Evolutionary conservation across 768 basidiomycete species (phyloP), one percentile per base, ranked within the genome.

Genomic region (Leccinum variicolor): DNA sequence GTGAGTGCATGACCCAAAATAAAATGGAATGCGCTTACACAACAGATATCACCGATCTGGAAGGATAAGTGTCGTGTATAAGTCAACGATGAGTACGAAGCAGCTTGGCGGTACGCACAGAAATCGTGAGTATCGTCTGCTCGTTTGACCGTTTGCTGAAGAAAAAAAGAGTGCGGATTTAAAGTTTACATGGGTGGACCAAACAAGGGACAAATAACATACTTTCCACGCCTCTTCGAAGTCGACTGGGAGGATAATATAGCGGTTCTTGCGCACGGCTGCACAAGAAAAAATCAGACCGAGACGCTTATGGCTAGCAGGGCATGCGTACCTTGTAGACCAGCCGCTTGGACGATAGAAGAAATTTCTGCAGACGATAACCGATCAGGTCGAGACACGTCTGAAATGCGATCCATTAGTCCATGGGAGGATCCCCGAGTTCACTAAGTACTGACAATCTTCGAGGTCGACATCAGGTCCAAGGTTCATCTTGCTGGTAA

Each of bases 211-310:
- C 69, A 86, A 87, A 85, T 62, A 81, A 84, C 91, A 68, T 64
- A 96, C 94, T 83, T 98, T 98, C 95, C 95, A 99, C 70, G 94
- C 94, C 74, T 98, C 96, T 72, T 99, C 97, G 67, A 99, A 98
- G 81, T 99, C 97, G 14, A 89, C 84, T 0, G 97, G 96, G 21
- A 98, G 78, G 69, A 99, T 95, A 48, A 99, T 85, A 76, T 99
- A 99, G 68, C 96, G 89, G 74, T 98, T 98, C 79, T 98, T 98
- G 57, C 96, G 88, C 15, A 98, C 96, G 63, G 95, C 95, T 68
- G 34, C 41, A 19, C 41, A 51, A 57, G 50, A 36, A 21, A 25
- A 29, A 15, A 45, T 65, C 33, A 54, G 57, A 51, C 58, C 43
- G 17, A 47, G 53, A 50, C 14, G 5, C 29, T 19, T 11, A 52